Conservation (phyloP, 129 eudicot genomes). For the Smallanthus sonchifolius region DNA sequence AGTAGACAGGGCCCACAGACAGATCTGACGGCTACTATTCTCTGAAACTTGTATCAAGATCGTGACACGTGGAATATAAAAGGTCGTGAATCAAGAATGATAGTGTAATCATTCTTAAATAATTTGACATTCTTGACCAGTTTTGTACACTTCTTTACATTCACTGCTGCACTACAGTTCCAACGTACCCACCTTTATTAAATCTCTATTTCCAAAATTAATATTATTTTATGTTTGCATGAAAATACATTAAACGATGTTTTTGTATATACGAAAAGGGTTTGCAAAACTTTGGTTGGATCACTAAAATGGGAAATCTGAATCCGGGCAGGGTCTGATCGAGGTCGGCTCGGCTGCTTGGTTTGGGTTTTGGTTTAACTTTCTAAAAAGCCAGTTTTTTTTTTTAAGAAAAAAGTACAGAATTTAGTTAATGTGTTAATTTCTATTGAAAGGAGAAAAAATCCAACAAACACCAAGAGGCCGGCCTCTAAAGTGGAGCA, state of each 20-base stretch:
- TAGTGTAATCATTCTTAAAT: slow-evolving; percentile 53
- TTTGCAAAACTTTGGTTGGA: not conserved
- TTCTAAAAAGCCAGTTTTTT: too few species aligned
- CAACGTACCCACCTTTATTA: slow-evolving; percentile 16
- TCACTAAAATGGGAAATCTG: too few species aligned
- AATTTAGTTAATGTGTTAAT: too few species aligned
- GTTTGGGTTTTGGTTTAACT: too few species aligned
- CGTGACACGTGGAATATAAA: slow-evolving; percentile 28
- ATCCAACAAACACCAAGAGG: too few species aligned
- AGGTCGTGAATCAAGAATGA: slow-evolving; percentile 32
- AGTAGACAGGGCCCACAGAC: slow-evolving; percentile 19
- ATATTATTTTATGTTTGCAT: not conserved
- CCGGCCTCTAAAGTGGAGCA: too few species aligned
- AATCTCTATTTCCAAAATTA: slow-evolving; percentile 4
- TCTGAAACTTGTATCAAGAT: slow-evolving; percentile 7
- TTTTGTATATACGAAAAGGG: not conserved
- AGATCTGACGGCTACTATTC: slow-evolving; percentile 35
- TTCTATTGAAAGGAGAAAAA: too few species aligned
- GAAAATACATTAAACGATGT: not conserved
- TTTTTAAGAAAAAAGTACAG: too few species aligned
- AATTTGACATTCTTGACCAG: slow-evolving; percentile 51
- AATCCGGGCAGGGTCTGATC: too few species aligned
- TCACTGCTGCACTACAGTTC: slow-evolving; percentile 36
- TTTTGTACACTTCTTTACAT: slow-evolving; percentile 30
- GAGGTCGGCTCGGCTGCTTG: too few species aligned